These are phyloP conservation scores for Botryotinia globosa DNA, from an alignment of 2,329 filamentous ascomycete genomes.

Conservation along the genomic window DNA sequence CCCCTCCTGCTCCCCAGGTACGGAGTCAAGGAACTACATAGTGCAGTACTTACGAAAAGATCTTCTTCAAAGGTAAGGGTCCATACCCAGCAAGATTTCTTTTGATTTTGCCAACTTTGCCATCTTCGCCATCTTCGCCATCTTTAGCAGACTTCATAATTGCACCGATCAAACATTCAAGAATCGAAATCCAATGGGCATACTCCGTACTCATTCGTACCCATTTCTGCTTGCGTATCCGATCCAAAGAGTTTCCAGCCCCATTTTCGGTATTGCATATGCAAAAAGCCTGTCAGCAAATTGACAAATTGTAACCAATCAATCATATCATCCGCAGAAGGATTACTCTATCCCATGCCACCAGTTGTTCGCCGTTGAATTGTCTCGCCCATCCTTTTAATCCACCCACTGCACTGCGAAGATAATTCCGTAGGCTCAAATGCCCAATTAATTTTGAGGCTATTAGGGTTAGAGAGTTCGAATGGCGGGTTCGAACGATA, in stretches of 20 bases:
- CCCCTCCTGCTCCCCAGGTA: background rate
- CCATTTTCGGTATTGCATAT: constrained; percentile 9
- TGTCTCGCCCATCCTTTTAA: background rate
- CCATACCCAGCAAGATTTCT: background rate
- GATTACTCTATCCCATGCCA: constrained; percentile 26
- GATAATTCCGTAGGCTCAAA: constrained; percentile 5
- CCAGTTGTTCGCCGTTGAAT: constrained; percentile 29
- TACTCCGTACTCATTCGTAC: background rate
- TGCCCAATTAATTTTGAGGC: constrained; percentile 2
- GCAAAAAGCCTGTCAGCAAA: constrained; percentile 15
- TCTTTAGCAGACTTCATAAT: background rate
- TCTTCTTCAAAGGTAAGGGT: background rate
- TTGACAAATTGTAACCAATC: background rate
- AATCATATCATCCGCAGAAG: constrained; percentile 19
- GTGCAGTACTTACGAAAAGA: background rate
- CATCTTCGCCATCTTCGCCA: background rate
- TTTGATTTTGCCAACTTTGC: background rate
- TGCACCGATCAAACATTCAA: background rate
- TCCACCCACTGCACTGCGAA: background rate
- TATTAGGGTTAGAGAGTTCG: background rate
- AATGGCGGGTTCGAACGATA: constrained; percentile 13
- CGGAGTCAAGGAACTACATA: background rate
- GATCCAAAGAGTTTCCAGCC: background rate
- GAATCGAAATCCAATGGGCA: background rate
- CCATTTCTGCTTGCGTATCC: background rate